Evolutionary conservation across 2,329 filamentous ascomycete genomes (phyloP), one percentile per base, ranked within the genome.

Genomic region (Penicillium sumatraense): DNA sequence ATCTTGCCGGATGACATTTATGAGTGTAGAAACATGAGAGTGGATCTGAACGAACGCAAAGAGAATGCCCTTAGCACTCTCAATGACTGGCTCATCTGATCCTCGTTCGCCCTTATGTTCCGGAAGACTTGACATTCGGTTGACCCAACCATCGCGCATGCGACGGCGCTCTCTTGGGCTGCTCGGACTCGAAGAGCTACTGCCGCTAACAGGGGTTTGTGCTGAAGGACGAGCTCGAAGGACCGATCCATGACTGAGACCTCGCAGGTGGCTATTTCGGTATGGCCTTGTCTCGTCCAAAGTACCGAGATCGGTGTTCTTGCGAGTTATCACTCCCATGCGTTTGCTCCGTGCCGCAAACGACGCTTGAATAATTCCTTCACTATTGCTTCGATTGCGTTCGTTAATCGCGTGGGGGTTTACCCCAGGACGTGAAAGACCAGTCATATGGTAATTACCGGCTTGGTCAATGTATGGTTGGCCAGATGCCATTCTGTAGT

Each of bases 391-490:
- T 61, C 85, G 75, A 59, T 81, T 85, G 31, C 79, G 75, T 60
- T 81, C 79, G 58, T 73, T 93, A 16, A 86, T 86, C 2, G 87
- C 72, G 27, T 84, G 71, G n/a, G 84, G 90, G 73, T 90, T 86
- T n/a, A 91, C 83, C 2, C 87, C 86, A 1, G 91, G 90, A 53
- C 88, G 82, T 53, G 90, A 85, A 42, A 86, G 78, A 5, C 83
- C 77, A 6, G 74, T 68, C 55, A 68, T 69, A 31, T 75, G 70
- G 33, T 71, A 69, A 20, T 60, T 62, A 11, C 65, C 59, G 23
- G 68, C 67, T 51, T 79, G 24, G 16, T 46, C 42, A n/a, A 31
- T 31, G 42, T 46, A 46, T 31, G 42, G 62, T 16, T 66, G 77
- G 21, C 75, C 76, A 3, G 78, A 80, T 3, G 75, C 71, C 52